Evolutionary conservation across 306 rosid genomes (phyloP).

Genomic region (Hippophae tibetana): DNA sequence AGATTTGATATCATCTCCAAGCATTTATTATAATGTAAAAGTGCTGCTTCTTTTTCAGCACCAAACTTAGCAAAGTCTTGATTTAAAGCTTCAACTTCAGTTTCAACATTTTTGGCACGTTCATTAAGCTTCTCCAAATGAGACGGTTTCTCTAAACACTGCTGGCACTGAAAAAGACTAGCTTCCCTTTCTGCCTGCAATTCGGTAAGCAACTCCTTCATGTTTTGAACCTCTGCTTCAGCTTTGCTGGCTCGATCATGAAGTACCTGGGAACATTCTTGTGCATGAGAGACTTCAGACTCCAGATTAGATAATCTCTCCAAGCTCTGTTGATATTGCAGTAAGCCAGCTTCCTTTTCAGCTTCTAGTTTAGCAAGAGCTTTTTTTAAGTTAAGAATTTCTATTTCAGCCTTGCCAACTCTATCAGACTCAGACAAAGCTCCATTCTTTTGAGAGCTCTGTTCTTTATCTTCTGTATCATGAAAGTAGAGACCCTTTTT

Average conservation of each 20-base stretch:
- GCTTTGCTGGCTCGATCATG: conserved; percentile 63
- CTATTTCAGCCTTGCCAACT: conserved; percentile 60
- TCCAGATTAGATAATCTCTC: conserved; percentile 65
- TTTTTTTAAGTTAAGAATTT: conserved; percentile 62
- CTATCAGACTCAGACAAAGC: conserved; percentile 43
- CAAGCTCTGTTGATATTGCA: conserved; percentile 63
- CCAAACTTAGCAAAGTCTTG: conserved; percentile 52
- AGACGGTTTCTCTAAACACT: conserved; percentile 59
- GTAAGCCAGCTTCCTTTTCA: conserved; percentile 84
- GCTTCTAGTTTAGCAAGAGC: conserved; percentile 66
- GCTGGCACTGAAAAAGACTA: conserved; percentile 58
- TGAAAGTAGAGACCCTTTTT: conserved; percentile 65
- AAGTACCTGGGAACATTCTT: conserved; percentile 44
- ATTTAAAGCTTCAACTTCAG: conserved; percentile 47
- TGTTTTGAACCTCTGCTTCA: conserved; percentile 66
- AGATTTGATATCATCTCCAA: conserved; percentile 45
- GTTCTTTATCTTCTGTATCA: conserved; percentile 38
- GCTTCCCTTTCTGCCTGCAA: conserved; percentile 65
- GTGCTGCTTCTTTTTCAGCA: conserved; percentile 69
- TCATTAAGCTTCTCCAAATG: conserved; percentile 61
- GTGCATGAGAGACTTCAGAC: conserved; percentile 60
- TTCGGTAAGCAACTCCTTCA: conserved; percentile 46
- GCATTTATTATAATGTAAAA: conserved; percentile 43
- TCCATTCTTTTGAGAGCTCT: conserved; percentile 26
- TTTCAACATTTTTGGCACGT: conserved; percentile 59